Evolutionary conservation across 495 filamentous ascomycete species (phyloP), one percentile per base, ranked within the genome.

Genomic region (Penicillium silybi): DNA sequence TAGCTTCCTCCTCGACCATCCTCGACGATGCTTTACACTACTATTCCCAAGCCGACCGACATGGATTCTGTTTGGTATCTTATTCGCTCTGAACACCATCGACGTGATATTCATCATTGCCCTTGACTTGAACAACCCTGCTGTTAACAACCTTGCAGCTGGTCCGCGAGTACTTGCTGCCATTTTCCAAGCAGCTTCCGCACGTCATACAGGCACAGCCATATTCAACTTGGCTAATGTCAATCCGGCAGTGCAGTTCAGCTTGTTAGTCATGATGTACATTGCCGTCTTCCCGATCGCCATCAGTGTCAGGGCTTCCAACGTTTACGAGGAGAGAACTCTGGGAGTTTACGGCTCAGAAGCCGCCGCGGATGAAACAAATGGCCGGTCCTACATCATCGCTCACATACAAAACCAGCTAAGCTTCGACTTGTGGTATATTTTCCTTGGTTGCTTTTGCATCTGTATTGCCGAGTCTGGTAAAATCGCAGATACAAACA

Each of bases 261-360:
- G 72, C 46, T 77, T 79, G 52, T 55, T 80, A 41, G 72, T 86
- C 56, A 86, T 86, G 83, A 86, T 86, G 83, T 86, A 85, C 62
- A 87, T 91, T 56, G 84, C 87, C 18, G 78, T 85, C 15, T 89
- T 86, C 56, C 87, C 87, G 0, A 85, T 89, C 26, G 86, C 86
- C 16, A 88, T 91, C 53, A 85, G 80, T 13, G 81, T 90, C 61
- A 77, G 87, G 11, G 74, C 79, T 25, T 81, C 79, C 20, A 86
- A 86, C 55, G 78, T 80, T 5, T 86, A 85, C 52, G 83, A 86
- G 59, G 87, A 90, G 64, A 79, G 79, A 6, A 78, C 76, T 1
- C 74, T 89, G 1, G 86, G 86, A n/a, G 82, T 89, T 41, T 89
- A 88, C 57, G 64, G 70, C 4, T 72, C 79, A 19, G 78, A 84